phyloP scores from a whole-genome alignment of 257 asterid species.

The Catharanthus roseus region DNA sequence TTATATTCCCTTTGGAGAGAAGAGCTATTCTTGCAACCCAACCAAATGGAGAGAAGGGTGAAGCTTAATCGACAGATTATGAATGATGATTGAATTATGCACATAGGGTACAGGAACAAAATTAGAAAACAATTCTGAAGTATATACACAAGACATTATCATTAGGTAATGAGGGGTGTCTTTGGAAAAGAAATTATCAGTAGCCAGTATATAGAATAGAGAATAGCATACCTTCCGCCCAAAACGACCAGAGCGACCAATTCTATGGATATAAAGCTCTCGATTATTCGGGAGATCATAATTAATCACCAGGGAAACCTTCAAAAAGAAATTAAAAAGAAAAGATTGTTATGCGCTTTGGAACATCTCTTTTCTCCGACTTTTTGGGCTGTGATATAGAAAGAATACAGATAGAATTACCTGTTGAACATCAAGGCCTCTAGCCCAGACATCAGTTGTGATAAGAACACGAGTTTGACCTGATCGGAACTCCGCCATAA shows the following conservation, averaged over 20 bases:
- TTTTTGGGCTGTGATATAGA: not conserved
- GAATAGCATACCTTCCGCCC: constrained; percentile 71
- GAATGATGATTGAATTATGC: not conserved
- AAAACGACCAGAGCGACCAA: constrained; percentile 97
- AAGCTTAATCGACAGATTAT: not conserved
- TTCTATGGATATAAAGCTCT: constrained; percentile 92
- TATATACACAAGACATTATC: not conserved
- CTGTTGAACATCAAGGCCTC: constrained; percentile 99
- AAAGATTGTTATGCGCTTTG: not conserved
- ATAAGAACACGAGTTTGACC: constrained; percentile 91
- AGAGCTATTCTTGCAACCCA: not conserved
- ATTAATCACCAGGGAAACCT: constrained; percentile 95
- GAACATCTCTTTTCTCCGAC: not conserved
- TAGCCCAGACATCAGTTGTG: constrained; percentile 99
- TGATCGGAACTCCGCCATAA: constrained; percentile 76
- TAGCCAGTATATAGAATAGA: not conserved
- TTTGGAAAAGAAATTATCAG: not conserved
- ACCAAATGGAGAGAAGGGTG: not conserved
- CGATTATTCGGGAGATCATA: constrained; percentile 96
- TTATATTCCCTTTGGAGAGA: not conserved
- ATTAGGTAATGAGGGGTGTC: not conserved
- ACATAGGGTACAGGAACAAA: not conserved
- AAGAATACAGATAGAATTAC: constrained; percentile 26
- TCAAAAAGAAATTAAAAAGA: not conserved
- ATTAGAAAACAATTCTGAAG: too few species aligned